phyloP scores from a whole-genome alignment of 345 rosid genomes.

The Zanthoxylum bungeanum region DNA sequence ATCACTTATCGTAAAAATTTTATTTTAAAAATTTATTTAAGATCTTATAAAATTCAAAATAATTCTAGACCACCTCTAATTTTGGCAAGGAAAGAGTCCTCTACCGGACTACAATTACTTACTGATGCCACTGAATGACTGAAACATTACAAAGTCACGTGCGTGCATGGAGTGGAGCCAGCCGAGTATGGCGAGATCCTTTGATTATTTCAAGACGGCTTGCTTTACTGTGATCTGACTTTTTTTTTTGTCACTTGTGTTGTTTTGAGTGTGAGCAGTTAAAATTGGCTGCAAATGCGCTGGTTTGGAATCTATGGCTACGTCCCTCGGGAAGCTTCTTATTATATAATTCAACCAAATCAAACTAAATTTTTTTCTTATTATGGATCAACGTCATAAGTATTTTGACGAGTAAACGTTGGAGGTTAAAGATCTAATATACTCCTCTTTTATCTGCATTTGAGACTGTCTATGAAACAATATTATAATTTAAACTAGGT shows the following conservation, averaged over 20 bases:
- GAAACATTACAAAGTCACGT: constrained; percentile 13
- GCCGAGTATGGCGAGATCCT: neutral
- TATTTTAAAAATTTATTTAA: no score
- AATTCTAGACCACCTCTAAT: no score
- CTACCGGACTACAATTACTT: neutral
- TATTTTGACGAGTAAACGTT: no score
- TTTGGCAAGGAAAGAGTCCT: neutral
- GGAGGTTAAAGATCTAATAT: no score
- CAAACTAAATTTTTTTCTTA: no score
- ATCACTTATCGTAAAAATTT: no score
- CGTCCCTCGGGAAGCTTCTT: constrained; percentile 12
- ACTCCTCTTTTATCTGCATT: no score
- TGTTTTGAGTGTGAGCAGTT: constrained; percentile 2
- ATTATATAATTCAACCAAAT: no score
- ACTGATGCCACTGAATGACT: neutral
- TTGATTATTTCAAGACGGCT: constrained; percentile 7
- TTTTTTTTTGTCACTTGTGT: constrained; percentile 1
- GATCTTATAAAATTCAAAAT: no score
- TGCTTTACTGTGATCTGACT: constrained; percentile 6
- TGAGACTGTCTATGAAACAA: no score
- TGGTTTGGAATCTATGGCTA: constrained; percentile 9
- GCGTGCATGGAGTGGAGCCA: constrained; percentile 12
- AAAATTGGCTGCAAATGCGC: constrained; percentile 27
- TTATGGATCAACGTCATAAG: no score
- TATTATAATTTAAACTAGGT: no score